These are phyloP conservation scores for Entelexis paramagnoliae DNA, from an alignment of 1,139 yeast genomes.

Conservation along the genomic window DNA sequence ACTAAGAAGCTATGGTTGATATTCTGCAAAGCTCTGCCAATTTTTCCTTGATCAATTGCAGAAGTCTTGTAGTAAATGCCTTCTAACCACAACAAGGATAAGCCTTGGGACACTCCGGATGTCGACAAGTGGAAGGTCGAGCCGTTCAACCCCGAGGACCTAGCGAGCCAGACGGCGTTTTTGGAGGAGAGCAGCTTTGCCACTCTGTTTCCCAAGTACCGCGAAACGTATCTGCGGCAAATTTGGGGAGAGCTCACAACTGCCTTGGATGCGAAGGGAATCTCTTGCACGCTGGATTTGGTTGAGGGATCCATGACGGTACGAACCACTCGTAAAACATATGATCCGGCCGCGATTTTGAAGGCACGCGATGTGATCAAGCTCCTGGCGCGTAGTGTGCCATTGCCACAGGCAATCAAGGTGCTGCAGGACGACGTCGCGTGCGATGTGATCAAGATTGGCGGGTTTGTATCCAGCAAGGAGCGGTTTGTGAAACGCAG, in stretches of 20 bases:
- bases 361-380: constrained; percentile 93
- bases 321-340: constrained; percentile 88
- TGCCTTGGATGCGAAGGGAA: constrained; percentile 58
- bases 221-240: constrained; percentile 80
- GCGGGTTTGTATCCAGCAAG: constrained; percentile 76
- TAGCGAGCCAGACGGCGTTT: constrained; percentile 73
- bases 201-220: constrained; percentile 90
- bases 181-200: constrained; percentile 91
- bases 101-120: constrained; percentile 97
- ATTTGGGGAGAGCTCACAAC: constrained; percentile 91
- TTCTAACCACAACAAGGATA: constrained; percentile 84
- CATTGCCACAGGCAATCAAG: constrained; percentile 91
- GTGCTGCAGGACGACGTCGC: constrained; percentile 86
- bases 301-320: constrained; percentile 98
- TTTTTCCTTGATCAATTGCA: background rate
- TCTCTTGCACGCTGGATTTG: constrained; percentile 73
- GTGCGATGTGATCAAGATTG: constrained; percentile 93
- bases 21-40: background rate
- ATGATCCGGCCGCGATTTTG: constrained; percentile 85
- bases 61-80: constrained; percentile 46
- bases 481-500: constrained; percentile 92
- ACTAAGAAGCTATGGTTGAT: background rate
- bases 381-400: constrained; percentile 89
- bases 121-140: constrained; percentile 89
- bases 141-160: constrained; percentile 83